Base-by-base conservation (phyloP, 169 alveolate genomes). In the Plasmodium gaboni region DNA sequence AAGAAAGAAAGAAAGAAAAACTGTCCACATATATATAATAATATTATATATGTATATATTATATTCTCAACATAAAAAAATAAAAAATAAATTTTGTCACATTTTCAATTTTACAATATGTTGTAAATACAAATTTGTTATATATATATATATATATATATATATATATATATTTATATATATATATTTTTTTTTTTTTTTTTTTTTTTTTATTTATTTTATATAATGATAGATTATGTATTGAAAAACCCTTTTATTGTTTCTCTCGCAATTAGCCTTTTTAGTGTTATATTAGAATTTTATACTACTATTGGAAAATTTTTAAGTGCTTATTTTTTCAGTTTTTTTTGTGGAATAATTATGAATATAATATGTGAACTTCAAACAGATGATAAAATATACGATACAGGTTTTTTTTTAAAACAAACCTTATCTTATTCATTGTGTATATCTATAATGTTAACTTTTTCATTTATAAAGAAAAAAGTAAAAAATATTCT, bases 391-490 rank as follows among this genome's bases (percentile, higher is more conserved):
- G 70, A 76, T 57, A 76, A 55, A 17, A 59, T 44, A 19, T 42
- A 51, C 26, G 32, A 26, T 26, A 68, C 50, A 64, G 89, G 65
- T 28, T 50, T 59, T 19, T 42, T 53, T 76, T 10, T 76, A 57
- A 65, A 76, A 1, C 55, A 69, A 57, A 68, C 28, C 26, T 68
- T 64, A 67, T 63, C 89, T 63, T 76, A 76, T 38, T 26, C 76
- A 13, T 19, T 64, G n/a, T 76, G 89, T 69, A 64, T 76, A 63
- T 76, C 76, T 57, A 57, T 76, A n/a, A 64, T 76, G 67, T 12
- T 76, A 69, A 64, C 89, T 17, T 76, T 42, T 76, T 28, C 61
- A 68, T 76, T 50, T 46, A 46, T 76, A 6, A 74, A 74, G 48
- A 74, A 74, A 63, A 76, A 76, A 68, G 19, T 74, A 42, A 24